Base-by-base conservation (phyloP, 2,329 filamentous ascomycete species). In the Microdochium nivale region DNA sequence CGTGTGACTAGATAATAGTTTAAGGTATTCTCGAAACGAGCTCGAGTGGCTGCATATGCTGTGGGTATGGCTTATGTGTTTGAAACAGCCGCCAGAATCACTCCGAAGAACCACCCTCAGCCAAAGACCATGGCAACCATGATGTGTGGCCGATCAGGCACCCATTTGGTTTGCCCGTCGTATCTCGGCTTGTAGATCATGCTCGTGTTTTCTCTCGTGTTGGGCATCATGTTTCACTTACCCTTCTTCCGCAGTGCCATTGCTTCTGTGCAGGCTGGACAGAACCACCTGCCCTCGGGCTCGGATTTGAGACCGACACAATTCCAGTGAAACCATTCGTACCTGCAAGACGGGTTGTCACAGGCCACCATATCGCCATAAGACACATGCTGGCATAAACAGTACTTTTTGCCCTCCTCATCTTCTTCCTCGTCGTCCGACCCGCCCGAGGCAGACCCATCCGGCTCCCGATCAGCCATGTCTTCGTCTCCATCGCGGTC, bases 341-440 rank as follows among this genome's bases (percentile, higher is more conserved):
- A 88, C 47, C 84, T 83, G 68, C 88, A 94, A 58, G 84, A 78
- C 53, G 87, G 83, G 66, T 92, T 92, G 72, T 94, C 88, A 71
- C 88, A 94, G 27, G 87, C 88, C 56, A 94, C 88, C 88, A 94
- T 94, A 63, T 92, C 86, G 55, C 88, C 88, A 63, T 88, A 90
- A 67, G 86, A 90, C 58, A 91, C 86, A 60, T 87, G 87, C 65
- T 91, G 86, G 67, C 88, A 94, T 27, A 86, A 77, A 70, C 88
- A 94, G 70, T 94, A 94, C 66, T 89, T 88, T 63, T 87, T 85
- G 68, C 90, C 87, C 56, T 86, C 84, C 51, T 83, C 83, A 43
- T 85, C 86, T 52, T 89, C 86, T 49, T 89, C 86, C 49, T 89
- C 86, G 30, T 86, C 83, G 23, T 81, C 76, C 57, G 67, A 74